Evolutionary conservation across 495 filamentous ascomycete genomes (phyloP).

Genomic region (Podospora conica): DNA sequence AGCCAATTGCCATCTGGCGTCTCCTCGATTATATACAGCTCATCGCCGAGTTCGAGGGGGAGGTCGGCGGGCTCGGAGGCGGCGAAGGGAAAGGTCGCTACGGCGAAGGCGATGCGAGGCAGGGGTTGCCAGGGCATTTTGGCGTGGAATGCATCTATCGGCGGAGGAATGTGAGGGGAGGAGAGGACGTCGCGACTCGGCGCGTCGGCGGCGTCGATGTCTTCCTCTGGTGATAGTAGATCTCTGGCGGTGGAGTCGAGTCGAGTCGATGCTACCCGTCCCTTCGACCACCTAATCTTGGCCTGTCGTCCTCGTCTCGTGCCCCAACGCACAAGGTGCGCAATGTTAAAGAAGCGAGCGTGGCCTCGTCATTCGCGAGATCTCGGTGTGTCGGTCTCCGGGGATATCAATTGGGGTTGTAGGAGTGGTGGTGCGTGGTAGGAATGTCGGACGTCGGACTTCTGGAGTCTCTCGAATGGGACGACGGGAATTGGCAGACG

Average conservation of each 20-base stretch:
- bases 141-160: slow-evolving; percentile 28
- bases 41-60: slow-evolving; percentile 95
- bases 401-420: neutral
- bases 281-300: neutral
- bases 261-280: neutral
- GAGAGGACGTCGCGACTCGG: neutral
- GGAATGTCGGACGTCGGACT: neutral
- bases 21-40: slow-evolving; percentile 97
- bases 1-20: slow-evolving; percentile 82
- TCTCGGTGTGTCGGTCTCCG: neutral
- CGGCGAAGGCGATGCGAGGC: slow-evolving; percentile 94
- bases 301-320: neutral
- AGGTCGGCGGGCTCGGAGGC: slow-evolving; percentile 83
- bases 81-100: slow-evolving; percentile 88
- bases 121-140: slow-evolving; percentile 94
- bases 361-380: neutral
- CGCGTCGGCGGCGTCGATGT: neutral
- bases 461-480: no score
- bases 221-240: neutral
- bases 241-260: neutral
- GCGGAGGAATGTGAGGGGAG: neutral
- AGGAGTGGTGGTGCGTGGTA: neutral
- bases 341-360: neutral
- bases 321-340: neutral
- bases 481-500: neutral